phyloP scores from a whole-genome alignment of 768 basidiomycete species.

The Exidia glandulosa region DNA sequence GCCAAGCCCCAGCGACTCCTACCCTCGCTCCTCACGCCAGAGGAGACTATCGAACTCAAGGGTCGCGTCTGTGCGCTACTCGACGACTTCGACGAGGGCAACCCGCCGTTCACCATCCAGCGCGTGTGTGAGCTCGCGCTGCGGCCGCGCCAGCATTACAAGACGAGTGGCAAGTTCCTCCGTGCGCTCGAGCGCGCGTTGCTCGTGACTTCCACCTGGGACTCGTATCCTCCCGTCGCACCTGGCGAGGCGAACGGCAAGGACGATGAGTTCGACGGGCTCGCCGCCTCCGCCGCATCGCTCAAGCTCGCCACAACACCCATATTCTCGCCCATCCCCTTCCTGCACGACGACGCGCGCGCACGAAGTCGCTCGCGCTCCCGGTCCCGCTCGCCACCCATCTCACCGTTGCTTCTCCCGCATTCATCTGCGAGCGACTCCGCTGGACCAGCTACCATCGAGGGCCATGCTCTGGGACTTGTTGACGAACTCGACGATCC shows the following conservation, averaged over 20 bases:
- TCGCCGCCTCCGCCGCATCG: conserved; percentile 29
- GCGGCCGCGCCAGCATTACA: conserved; percentile 60
- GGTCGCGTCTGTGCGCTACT: conserved; percentile 48
- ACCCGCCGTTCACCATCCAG: conserved; percentile 82
- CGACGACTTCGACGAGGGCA: conserved; percentile 64
- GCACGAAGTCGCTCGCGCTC: conserved; percentile 29
- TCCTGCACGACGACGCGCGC: conserved; percentile 74
- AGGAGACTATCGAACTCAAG: conserved; percentile 50
- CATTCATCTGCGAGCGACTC: conserved; percentile 7
- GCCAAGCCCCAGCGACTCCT: conserved; percentile 36
- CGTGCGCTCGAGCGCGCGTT: conserved; percentile 75
- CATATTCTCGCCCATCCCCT: conserved; percentile 79
- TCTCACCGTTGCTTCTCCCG: conserved; percentile 42
- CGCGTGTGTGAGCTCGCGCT: conserved; percentile 75
- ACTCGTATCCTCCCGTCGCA: conserved; percentile 45
- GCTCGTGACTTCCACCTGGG: conserved; percentile 72
- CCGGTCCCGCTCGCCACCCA: conserved; percentile 68
- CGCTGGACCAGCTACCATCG: conserved; percentile 1
- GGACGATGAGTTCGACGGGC: conserved; percentile 24
- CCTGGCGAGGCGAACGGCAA: conserved; percentile 14
- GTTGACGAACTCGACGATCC: conserved; percentile 85
- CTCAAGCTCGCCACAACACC: conserved; percentile 52
- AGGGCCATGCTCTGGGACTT: conserved; percentile 47
- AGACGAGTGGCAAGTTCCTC: conserved; percentile 72
- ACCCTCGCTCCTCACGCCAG: conserved; percentile 44